These are phyloP conservation scores for Penicillium sp. DNA, from an alignment of 2,329 filamentous ascomycete genomes.

Conservation along the genomic window DNA sequence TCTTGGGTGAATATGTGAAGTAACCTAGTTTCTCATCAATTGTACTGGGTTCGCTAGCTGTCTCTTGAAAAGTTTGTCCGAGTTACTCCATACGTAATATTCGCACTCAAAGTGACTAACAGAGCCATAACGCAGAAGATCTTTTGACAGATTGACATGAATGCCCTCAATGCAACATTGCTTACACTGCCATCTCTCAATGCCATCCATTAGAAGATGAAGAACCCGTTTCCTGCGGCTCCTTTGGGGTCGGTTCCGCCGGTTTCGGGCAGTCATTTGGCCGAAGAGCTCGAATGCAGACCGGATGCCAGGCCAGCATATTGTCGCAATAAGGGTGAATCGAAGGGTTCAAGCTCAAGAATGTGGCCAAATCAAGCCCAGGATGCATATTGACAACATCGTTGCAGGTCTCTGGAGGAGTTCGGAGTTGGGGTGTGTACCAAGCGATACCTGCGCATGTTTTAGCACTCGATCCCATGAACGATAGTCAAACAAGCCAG, in stretches of 20 bases:
- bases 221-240: background rate
- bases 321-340: background rate
- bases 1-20: background rate
- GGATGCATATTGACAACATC: slow-evolving; percentile 2
- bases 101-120: background rate
- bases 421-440: background rate
- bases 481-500: background rate
- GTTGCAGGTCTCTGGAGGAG: background rate
- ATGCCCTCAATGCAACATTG: background rate
- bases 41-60: background rate
- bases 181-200: background rate
- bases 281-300: background rate
- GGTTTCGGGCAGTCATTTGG: background rate
- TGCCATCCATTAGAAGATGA: background rate
- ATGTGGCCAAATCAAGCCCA: slow-evolving; percentile 1
- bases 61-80: background rate
- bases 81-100: background rate
- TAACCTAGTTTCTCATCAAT: background rate
- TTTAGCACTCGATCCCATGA: background rate
- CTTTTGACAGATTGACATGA: background rate
- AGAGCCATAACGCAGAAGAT: background rate
- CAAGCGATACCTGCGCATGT: background rate
- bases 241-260: background rate
- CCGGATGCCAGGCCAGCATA: background rate
- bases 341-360: background rate